These are phyloP conservation scores for Acanthamoeba healyi DNA, from an alignment of 208 protist genomes.

Conservation along the genomic window DNA sequence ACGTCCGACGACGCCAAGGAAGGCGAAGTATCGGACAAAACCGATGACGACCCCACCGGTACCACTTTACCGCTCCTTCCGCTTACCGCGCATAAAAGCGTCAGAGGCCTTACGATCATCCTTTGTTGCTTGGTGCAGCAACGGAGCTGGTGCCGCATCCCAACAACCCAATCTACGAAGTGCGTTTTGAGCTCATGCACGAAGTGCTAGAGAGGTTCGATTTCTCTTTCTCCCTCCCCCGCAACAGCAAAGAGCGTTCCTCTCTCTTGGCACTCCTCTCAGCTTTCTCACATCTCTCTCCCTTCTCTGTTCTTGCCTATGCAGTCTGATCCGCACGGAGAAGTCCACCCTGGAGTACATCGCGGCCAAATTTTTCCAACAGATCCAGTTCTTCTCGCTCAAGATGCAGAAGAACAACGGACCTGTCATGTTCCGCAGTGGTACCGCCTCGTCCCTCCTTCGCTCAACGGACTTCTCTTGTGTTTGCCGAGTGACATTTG, in stretches of 20 bases:
- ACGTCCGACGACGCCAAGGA: constrained; percentile 3
- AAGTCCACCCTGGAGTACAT: constrained; percentile 32
- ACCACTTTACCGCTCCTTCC: not conserved
- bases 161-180: constrained; percentile 21
- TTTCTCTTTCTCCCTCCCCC: not conserved
- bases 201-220: constrained; percentile 8
- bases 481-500: no score
- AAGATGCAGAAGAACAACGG: not conserved
- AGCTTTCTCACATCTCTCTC: not conserved
- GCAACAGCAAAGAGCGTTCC: no score
- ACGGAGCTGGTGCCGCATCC: not conserved
- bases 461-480: no score
- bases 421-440: not conserved
- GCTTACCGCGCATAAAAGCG: no score
- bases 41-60: not conserved
- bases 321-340: not conserved
- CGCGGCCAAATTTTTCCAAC: constrained; percentile 32
- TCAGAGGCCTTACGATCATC: not conserved
- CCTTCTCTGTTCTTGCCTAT: not conserved
- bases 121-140: not conserved
- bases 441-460: not conserved
- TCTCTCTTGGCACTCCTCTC: no score
- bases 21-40: not conserved
- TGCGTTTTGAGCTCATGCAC: constrained; percentile 40
- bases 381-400: constrained; percentile 11